Conservation (phyloP, 306 rosid genomes). For the Prunus kanzakura region DNA sequence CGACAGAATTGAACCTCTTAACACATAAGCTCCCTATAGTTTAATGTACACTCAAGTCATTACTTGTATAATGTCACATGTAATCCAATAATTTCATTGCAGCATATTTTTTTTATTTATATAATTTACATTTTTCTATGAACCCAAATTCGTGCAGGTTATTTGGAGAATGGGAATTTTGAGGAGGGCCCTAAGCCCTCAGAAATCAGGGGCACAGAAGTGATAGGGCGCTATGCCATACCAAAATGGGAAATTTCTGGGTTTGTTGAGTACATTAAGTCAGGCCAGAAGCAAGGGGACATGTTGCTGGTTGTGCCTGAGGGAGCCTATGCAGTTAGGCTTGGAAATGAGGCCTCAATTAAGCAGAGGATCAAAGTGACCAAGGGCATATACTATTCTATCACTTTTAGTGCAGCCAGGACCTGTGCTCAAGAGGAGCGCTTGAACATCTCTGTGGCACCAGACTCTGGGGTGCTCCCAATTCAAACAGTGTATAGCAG, state of each 20-base stretch:
- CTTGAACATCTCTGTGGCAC: slow-evolving; percentile 72
- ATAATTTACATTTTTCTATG: too few relatives aligned
- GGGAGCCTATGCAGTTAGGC: slow-evolving; percentile 84
- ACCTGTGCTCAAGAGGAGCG: slow-evolving; percentile 93
- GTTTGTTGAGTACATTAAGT: slow-evolving; percentile 81
- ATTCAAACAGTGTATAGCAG: slow-evolving; percentile 89
- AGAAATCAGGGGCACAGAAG: slow-evolving; percentile 69
- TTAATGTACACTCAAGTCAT: too few relatives aligned
- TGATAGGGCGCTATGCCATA: slow-evolving; percentile 48
- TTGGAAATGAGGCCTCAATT: slow-evolving; percentile 88
- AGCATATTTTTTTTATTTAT: too few relatives aligned
- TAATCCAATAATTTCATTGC: neutral
- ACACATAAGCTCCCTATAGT: too few relatives aligned
- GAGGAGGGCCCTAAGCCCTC: slow-evolving; percentile 65
- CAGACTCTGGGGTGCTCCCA: slow-evolving; percentile 75
- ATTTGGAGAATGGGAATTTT: slow-evolving; percentile 73
- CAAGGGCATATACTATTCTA: slow-evolving; percentile 66
- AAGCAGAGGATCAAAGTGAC: slow-evolving; percentile 62
- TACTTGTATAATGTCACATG: neutral
- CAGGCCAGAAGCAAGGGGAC: slow-evolving; percentile 97
- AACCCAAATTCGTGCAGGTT: slow-evolving; percentile 36
- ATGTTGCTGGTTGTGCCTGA: slow-evolving; percentile 94
- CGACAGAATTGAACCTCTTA: too few relatives aligned
- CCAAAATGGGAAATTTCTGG: slow-evolving; percentile 89
- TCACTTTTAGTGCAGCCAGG: slow-evolving; percentile 85